Evolutionary conservation across 495 filamentous ascomycete genomes (phyloP).

Genomic region (Podospora conica): DNA sequence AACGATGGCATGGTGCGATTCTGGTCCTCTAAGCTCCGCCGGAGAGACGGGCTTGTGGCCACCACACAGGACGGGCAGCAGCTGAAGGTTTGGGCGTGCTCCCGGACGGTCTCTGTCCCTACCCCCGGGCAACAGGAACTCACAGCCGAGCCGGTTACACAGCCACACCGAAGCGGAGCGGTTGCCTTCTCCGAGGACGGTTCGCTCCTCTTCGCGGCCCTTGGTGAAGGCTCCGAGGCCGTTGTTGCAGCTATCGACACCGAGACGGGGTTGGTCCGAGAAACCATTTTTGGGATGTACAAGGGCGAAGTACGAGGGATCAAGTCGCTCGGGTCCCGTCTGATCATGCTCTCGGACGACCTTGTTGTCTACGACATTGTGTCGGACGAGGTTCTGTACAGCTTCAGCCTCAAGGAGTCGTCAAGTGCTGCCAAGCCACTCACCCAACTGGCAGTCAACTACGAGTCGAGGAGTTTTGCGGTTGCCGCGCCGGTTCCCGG

Average conservation of each 20-base stretch:
- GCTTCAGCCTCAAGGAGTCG: constrained; percentile 33
- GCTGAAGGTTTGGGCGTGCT: constrained; percentile 68
- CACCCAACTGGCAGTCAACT: constrained; percentile 57
- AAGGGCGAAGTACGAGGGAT: constrained; percentile 48
- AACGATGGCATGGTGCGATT: constrained; percentile 68
- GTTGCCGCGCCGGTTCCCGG: constrained; percentile 43
- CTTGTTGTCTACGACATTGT: constrained; percentile 64
- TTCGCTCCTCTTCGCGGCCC: constrained; percentile 66
- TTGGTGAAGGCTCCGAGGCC: constrained; percentile 37
- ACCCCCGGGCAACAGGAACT: constrained; percentile 36
- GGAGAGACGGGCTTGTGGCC: constrained; percentile 55
- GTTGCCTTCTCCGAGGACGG: constrained; percentile 81
- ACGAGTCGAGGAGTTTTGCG: constrained; percentile 50
- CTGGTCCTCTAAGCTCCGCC: constrained; percentile 65
- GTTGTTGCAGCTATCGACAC: constrained; percentile 54
- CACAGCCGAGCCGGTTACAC: constrained; percentile 8
- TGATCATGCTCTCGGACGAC: constrained; percentile 58
- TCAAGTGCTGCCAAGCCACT: constrained; percentile 35
- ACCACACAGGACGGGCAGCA: constrained; percentile 46
- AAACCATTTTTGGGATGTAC: constrained; percentile 51
- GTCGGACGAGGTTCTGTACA: constrained; percentile 49
- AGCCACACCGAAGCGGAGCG: constrained; percentile 36
- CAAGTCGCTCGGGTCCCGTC: constrained; percentile 51
- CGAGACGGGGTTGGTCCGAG: constrained; percentile 47
- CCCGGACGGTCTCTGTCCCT: constrained; percentile 51